phyloP scores from a whole-genome alignment of 257 asterid species.

The Dorcoceras hygrometricum region DNA sequence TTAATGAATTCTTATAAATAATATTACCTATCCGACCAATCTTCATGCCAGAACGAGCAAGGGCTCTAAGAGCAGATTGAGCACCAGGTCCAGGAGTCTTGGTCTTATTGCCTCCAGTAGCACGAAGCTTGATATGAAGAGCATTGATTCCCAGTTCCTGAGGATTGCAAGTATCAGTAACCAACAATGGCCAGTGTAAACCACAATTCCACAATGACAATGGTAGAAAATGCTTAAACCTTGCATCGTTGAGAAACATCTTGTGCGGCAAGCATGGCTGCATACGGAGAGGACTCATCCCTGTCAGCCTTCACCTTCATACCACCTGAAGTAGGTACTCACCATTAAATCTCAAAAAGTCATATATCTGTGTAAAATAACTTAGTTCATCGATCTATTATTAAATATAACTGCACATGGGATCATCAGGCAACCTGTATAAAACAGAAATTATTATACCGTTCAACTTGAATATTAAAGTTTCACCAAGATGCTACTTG shows the following conservation, averaged over 20 bases:
- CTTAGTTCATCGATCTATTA: not conserved
- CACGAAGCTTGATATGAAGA: slow-evolving; percentile 87
- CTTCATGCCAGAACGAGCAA: slow-evolving; percentile 95
- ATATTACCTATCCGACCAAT: slow-evolving; percentile 85
- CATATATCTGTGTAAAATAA: too few relatives aligned
- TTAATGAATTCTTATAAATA: not conserved
- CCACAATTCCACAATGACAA: not conserved
- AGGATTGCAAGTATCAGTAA: slow-evolving; percentile 13
- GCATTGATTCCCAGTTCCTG: slow-evolving; percentile 90
- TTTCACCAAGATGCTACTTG: not conserved
- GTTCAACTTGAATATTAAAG: not conserved
- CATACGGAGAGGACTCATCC: slow-evolving; percentile 92
- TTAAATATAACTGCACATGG: not conserved
- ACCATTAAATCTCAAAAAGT: too few relatives aligned
- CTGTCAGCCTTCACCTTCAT: slow-evolving; percentile 97
- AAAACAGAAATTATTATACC: too few relatives aligned
- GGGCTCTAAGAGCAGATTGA: slow-evolving; percentile 90
- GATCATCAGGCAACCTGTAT: not conserved
- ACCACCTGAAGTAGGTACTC: slow-evolving; percentile 46
- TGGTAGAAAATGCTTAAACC: slow-evolving; percentile 29
- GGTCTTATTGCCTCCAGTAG: slow-evolving; percentile 94
- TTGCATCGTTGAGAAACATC: slow-evolving; percentile 88
- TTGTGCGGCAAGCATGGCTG: slow-evolving; percentile 98
- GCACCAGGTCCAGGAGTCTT: slow-evolving; percentile 99
- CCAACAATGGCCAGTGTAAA: not conserved